A percentile compares a stretch with the other conserved stretches of the same genome.
Conservation (phyloP, 176 grass and related monocot genomes). For the Luzula sylvatica region DNA sequence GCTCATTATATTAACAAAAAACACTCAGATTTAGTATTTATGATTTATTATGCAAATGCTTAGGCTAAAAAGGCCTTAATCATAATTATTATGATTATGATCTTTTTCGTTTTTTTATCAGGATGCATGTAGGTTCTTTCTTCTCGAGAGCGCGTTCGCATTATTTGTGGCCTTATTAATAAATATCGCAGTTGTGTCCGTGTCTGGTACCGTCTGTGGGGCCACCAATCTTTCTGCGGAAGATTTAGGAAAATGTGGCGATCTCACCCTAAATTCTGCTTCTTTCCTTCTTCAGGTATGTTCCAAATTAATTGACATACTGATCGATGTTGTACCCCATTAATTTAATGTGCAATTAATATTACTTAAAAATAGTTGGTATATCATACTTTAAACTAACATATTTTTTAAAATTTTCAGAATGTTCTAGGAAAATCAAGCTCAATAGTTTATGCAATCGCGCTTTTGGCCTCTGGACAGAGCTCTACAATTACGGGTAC, state of each 20-base stretch:
- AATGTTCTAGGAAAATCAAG: slow-evolving; percentile 85
- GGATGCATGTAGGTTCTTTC: slow-evolving; percentile 77
- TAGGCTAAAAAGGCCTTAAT: no score
- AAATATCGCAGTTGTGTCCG: slow-evolving; percentile 68
- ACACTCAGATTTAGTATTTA: background rate
- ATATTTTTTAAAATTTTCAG: slow-evolving; percentile 25
- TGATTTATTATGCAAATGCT: background rate
- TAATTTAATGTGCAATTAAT: background rate
- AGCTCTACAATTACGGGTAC: slow-evolving; percentile 94
- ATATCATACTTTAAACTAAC: background rate
- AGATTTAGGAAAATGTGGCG: slow-evolving; percentile 27
- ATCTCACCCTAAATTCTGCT: slow-evolving; percentile 54
- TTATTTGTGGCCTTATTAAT: slow-evolving; percentile 78
- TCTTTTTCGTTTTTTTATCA: slow-evolving; percentile 4
- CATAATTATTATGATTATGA: background rate
- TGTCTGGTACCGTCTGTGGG: slow-evolving; percentile 57
- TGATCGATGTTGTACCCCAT: background rate
- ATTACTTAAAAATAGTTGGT: no score
- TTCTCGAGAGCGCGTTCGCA: slow-evolving; percentile 70
- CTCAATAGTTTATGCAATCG: slow-evolving; percentile 59
- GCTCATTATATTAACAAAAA: background rate
- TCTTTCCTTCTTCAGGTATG: slow-evolving; percentile 76
- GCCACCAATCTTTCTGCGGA: slow-evolving; percentile 29
- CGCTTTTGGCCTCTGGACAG: slow-evolving; percentile 83
- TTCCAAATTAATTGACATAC: background rate